Conservation (phyloP, 2,329 filamentous ascomycete species). For the Diaporthe vexans region DNA sequence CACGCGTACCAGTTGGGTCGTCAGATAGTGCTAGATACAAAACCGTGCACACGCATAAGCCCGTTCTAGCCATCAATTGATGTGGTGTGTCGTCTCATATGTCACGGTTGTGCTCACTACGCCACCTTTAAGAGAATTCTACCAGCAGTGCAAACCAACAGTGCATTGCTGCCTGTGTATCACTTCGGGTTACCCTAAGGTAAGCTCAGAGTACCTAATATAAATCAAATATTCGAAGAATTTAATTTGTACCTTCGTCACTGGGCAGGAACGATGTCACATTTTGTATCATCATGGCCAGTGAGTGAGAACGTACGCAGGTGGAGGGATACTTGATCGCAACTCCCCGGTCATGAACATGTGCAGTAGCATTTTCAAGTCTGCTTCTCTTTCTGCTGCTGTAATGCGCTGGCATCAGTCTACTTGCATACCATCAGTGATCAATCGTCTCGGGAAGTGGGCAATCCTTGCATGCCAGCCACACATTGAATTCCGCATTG, state of each 20-base stretch:
- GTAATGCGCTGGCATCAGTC: background rate
- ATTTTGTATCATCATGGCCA: too few species aligned
- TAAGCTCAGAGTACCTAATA: too few species aligned
- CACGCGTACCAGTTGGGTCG: background rate
- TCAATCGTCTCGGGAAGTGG: too few species aligned
- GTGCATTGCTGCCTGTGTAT: background rate
- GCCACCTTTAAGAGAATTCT: too few species aligned
- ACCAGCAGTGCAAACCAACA: too few species aligned
- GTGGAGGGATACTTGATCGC: background rate
- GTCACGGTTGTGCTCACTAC: too few species aligned
- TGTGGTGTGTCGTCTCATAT: too few species aligned
- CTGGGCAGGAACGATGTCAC: background rate
- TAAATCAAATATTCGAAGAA: background rate
- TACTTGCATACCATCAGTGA: too few species aligned
- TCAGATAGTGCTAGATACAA: background rate
- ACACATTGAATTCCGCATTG: too few species aligned
- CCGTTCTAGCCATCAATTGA: background rate
- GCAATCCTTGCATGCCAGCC: too few species aligned
- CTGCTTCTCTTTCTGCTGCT: background rate
- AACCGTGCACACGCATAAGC: background rate
- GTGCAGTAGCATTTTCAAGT: background rate
- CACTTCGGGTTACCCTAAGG: background rate
- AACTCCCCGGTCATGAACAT: background rate
- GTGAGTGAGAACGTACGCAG: too few species aligned
- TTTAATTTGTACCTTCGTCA: background rate